Evolutionary conservation across 805 yeast genomes (phyloP), one percentile per base, ranked within the genome.

Genomic region (Alloascoidea africana): DNA sequence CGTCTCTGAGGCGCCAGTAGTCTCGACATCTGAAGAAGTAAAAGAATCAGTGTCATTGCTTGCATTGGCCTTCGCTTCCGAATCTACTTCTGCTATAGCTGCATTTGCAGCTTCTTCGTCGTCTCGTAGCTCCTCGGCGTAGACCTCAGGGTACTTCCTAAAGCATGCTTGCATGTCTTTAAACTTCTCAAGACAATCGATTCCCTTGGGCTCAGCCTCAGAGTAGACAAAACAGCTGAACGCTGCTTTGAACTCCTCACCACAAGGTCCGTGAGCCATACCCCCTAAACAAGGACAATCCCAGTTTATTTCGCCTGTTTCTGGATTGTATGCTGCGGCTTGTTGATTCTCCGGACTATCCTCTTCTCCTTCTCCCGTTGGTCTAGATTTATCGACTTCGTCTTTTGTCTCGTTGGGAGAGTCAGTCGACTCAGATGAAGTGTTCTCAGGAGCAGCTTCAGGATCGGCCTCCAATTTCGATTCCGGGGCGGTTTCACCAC

Each of bases 251-350:
- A 85, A 85, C 61, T 86, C 94, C 50, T 77, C 87, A 41, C 98
- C 98, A 63, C 98, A 91, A 39, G 98, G 97, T 0, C 98, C 98
- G 46, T 87, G 69, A 19, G 98, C 97, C 96, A 91, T 85, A 33
- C 98, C 98, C 23, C 97, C 98, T 36, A 91, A 66, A 59, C 97
- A 89, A n/a, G 98, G 97, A 59, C 98, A 91, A 54, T 91, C 97
- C 98, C 98, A 91, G 72, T 91, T 89, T 61, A 91, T 91, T 56
- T 89, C 97, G 18, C 98, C 98, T 2, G 98, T 91, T 51, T 83
- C 94, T 18, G 96, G 96, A 62, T 89, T 74, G 60, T 74, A 89
- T 3, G 97, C 96, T 3, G 97, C 96, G 30, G 85, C 81, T 42
- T 65, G 60, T 43, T 23, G 30, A 23, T 57, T 63, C 15, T 60